phyloP scores from a whole-genome alignment of 1,139 yeast species.

The Yamadazyma aaseri region DNA sequence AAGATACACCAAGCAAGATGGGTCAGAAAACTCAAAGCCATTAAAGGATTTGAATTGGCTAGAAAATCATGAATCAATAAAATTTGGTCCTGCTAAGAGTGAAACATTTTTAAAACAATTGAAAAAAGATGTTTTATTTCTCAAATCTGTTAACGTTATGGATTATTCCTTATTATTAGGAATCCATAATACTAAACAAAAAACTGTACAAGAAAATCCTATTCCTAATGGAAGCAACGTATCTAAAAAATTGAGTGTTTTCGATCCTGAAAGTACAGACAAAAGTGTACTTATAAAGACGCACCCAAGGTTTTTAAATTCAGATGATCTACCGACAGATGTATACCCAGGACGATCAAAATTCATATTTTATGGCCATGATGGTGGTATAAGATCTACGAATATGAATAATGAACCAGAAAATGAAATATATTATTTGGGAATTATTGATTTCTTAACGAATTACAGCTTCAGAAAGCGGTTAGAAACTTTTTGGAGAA shows the following conservation, averaged over 20 bases:
- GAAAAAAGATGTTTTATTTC: constrained; percentile 67
- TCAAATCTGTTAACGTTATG: constrained; percentile 82
- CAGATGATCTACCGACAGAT: constrained; percentile 44
- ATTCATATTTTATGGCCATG: constrained; percentile 69
- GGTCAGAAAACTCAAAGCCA: constrained; percentile 35
- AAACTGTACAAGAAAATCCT: constrained; percentile 37
- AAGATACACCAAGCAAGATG: constrained; percentile 50
- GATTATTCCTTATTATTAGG: constrained; percentile 92
- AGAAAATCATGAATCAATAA: constrained; percentile 57
- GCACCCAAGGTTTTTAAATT: constrained; percentile 45
- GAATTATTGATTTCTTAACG: constrained; percentile 92
- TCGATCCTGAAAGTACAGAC: constrained; percentile 45
- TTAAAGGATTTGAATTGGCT: constrained; percentile 90
- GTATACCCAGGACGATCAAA: constrained; percentile 52
- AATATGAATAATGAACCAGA: constrained; percentile 62
- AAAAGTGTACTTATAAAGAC: constrained; percentile 46
- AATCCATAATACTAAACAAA: constrained; percentile 64
- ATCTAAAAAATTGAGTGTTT: constrained; percentile 42
- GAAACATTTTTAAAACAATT: constrained; percentile 65
- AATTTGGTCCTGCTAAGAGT: constrained; percentile 71
- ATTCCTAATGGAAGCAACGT: constrained; percentile 24
- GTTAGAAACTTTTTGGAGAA: constrained; percentile 84
- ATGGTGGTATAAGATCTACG: constrained; percentile 85
- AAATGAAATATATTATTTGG: constrained; percentile 79
- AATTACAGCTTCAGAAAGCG: constrained; percentile 74